These are phyloP conservation scores for Isabelozyma gotoi DNA, from an alignment of 805 yeast species.

Conservation along the genomic window DNA sequence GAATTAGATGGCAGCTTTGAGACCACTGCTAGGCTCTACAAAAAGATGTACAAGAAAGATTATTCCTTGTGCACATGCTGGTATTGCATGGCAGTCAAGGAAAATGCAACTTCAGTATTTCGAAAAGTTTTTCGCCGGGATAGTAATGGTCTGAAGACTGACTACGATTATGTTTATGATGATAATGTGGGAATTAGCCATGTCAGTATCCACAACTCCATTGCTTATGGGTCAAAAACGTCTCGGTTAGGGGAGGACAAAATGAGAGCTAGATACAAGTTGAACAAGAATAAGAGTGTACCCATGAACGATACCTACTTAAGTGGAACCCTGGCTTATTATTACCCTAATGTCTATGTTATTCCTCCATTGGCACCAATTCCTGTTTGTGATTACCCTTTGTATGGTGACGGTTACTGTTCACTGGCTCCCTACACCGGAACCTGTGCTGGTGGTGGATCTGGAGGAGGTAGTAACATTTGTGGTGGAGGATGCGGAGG, in stretches of 20 bases:
- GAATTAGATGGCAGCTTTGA: constrained; percentile 14
- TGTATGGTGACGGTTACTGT: constrained; percentile 2
- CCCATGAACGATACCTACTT: constrained; percentile 2
- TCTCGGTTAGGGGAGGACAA: constrained; percentile 3
- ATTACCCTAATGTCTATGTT: constrained; percentile 4
- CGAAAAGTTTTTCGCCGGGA: constrained; percentile 5
- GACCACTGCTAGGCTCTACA: constrained; percentile 15
- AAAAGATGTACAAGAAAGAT: constrained; percentile 11
- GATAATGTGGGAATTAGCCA: constrained; percentile 12
- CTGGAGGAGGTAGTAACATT: constrained; percentile 1
- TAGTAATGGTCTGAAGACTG: not conserved
- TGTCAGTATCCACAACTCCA: constrained; percentile 13
- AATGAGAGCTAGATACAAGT: not conserved
- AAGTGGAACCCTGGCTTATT: not conserved
- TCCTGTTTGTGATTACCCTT: not conserved
- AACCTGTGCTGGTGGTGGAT: constrained; percentile 1
- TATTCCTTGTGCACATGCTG: constrained; percentile 21
- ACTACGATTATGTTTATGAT: constrained; percentile 3
- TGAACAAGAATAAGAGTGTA: constrained; percentile 5
- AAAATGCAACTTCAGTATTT: constrained; percentile 3
- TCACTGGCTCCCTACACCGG: not conserved
- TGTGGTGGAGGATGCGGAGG: not conserved
- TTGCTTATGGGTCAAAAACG: constrained; percentile 4
- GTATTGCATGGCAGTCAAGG: constrained; percentile 10
- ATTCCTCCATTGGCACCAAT: constrained; percentile 7